Evolutionary conservation across 169 alveolate species (phyloP).

Genomic region (Cryptosporidium xiaoi): DNA sequence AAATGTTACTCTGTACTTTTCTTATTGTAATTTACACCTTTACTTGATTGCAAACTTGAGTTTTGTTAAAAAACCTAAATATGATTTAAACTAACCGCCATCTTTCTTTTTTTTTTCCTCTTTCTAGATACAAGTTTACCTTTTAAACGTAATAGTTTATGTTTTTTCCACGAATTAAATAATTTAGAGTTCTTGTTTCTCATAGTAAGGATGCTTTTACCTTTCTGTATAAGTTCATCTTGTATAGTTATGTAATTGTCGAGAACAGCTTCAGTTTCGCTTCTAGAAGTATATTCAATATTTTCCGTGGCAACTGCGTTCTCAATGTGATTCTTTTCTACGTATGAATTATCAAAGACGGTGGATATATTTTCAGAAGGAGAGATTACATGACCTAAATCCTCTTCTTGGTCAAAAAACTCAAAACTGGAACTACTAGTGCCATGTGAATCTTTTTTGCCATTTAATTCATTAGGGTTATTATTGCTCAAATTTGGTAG

Average conservation of each 20-base stretch:
- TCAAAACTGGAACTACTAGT: neutral
- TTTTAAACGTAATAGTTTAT: conserved; percentile 14
- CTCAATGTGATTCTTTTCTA: neutral
- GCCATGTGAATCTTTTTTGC: neutral
- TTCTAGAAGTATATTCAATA: neutral
- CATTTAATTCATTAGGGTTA: neutral
- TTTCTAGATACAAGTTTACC: neutral
- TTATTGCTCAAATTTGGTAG: neutral
- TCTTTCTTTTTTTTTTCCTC: no score
- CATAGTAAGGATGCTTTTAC: no score
- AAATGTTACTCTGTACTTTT: no score
- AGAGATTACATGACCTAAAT: neutral
- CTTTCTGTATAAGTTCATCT: neutral
- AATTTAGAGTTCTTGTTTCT: neutral
- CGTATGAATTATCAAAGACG: neutral
- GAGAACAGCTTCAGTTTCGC: no score
- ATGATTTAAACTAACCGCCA: neutral
- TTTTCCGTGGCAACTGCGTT: neutral
- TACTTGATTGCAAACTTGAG: no score
- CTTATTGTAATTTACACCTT: no score
- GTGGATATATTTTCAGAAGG: neutral
- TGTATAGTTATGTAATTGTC: neutral
- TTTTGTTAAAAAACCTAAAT: neutral
- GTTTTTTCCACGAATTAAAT: conserved; percentile 11
- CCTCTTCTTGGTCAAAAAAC: conserved; percentile 12